A percentile compares a stretch with the other conserved stretches of the same genome.
Evolutionary conservation across 2,329 filamentous ascomycete species (phyloP).

Genomic region (Fusarium udum): DNA sequence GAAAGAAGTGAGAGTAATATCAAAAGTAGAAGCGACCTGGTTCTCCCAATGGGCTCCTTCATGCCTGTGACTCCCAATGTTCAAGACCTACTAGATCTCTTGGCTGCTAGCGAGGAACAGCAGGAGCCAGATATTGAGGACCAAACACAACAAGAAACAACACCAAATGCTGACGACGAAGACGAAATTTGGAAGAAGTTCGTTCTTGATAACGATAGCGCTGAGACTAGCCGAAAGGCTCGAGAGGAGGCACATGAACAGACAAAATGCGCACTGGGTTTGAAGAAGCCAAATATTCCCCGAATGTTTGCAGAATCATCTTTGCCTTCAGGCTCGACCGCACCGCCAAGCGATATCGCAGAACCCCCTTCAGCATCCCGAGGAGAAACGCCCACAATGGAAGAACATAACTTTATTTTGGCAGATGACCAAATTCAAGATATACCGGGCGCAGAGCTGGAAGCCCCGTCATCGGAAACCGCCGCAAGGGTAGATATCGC

Average conservation of each 20-base stretch:
- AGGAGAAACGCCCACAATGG: conserved; percentile 2
- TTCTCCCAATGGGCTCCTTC: background rate
- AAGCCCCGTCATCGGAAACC: conserved; percentile 4
- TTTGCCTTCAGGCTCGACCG: conserved; percentile 2
- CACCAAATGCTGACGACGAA: conserved; percentile 35
- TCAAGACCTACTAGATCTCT: conserved; percentile 37
- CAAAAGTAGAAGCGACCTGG: background rate
- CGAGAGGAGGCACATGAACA: conserved; percentile 34
- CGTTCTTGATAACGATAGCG: conserved; percentile 37
- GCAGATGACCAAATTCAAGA: background rate
- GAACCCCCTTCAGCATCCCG: conserved; percentile 30
- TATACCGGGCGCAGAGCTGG: background rate
- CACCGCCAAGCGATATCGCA: conserved; percentile 25
- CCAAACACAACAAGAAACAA: background rate
- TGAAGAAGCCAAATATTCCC: background rate
- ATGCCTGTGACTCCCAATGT: conserved; percentile 8
- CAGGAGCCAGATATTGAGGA: background rate
- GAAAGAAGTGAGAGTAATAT: background rate
- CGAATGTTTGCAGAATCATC: conserved; percentile 21
- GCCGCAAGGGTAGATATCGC: conserved; percentile 1
- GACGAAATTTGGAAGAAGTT: conserved; percentile 46
- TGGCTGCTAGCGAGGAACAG: conserved; percentile 20
- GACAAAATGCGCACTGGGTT: conserved; percentile 23
- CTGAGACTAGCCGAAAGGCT: conserved; percentile 34
- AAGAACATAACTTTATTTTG: background rate